Evolutionary conservation across 2,329 filamentous ascomycete genomes (phyloP).

Genomic region (Cladophialophora carrionii): DNA sequence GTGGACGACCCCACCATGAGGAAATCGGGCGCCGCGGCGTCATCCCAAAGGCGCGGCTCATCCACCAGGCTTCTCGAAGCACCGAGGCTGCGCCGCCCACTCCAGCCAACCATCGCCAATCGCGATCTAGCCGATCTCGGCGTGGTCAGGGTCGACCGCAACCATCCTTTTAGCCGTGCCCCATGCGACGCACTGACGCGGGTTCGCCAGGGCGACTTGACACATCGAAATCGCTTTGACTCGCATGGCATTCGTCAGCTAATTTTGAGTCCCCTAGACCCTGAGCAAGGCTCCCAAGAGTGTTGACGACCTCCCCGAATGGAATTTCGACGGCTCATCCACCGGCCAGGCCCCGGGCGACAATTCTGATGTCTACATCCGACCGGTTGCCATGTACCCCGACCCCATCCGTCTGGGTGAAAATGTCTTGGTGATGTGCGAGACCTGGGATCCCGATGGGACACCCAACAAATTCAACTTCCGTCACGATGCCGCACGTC

Average conservation of each 20-base stretch:
- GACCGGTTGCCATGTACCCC: constrained; percentile 83
- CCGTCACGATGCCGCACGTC: constrained; percentile 84
- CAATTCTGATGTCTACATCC: constrained; percentile 97
- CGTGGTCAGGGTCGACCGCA: constrained; percentile 19
- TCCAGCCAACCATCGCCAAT: constrained; percentile 21
- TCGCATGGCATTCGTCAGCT: constrained; percentile 25
- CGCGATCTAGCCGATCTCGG: constrained; percentile 28
- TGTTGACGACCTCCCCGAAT: constrained; percentile 71
- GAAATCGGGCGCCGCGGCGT: constrained; percentile 18
- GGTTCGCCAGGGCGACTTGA: constrained; percentile 28
- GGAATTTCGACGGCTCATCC: constrained; percentile 87
- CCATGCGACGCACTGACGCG: constrained; percentile 17
- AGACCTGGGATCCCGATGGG: constrained; percentile 93
- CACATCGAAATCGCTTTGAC: constrained; percentile 31
- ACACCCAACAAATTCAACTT: constrained; percentile 98
- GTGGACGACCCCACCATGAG: constrained; percentile 20
- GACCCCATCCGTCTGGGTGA: constrained; percentile 87
- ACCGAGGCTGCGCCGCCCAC: constrained; percentile 23
- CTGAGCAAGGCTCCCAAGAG: constrained; percentile 61
- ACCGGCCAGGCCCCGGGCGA: constrained; percentile 90
- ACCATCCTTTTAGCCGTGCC: constrained; percentile 16
- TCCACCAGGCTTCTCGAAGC: constrained; percentile 4
- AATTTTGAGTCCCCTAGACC: constrained; percentile 55
- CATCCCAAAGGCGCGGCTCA: constrained; percentile 26
- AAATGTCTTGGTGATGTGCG: constrained; percentile 91